Percentiles rank a stretch among this genome's conserved stretches.
phyloP scores from a whole-genome alignment of 2,329 filamentous ascomycete species.

The Graphilbum fragrans region DNA sequence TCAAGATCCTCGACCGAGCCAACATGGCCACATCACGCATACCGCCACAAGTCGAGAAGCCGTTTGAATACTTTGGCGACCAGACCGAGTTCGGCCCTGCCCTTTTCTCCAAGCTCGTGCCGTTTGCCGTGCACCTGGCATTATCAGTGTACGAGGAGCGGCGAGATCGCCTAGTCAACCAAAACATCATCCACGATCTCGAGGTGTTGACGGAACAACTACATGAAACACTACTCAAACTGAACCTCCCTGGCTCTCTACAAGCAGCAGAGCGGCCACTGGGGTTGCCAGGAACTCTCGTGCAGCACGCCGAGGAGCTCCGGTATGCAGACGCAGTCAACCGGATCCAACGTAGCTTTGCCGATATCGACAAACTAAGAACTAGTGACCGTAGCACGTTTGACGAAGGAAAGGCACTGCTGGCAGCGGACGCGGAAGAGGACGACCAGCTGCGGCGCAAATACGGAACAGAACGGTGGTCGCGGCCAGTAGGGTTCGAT shows the following conservation, averaged over 20 bases:
- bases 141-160: constrained; percentile 92
- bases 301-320: constrained; percentile 88
- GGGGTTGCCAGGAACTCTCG: constrained; percentile 71
- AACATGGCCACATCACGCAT: constrained; percentile 75
- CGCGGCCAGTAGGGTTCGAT: constrained; percentile 52
- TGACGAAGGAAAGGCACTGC: constrained; percentile 66
- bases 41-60: constrained; percentile 71
- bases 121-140: constrained; percentile 89
- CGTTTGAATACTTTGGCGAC: constrained; percentile 69
- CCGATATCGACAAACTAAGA: constrained; percentile 85
- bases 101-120: constrained; percentile 82
- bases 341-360: constrained; percentile 64
- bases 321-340: constrained; percentile 79
- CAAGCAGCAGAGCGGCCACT: constrained; percentile 93
- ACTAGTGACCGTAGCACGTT: constrained; percentile 66
- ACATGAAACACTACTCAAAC: constrained; percentile 64
- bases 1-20: constrained; percentile 74
- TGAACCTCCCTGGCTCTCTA: constrained; percentile 83
- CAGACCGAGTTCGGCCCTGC: constrained; percentile 70
- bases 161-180: constrained; percentile 80
- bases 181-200: constrained; percentile 72
- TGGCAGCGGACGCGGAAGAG: constrained; percentile 72
- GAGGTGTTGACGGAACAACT: constrained; percentile 71
- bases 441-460: constrained; percentile 64
- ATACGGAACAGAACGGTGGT: constrained; percentile 83